Base-by-base conservation (phyloP, 164 flowering plant genomes). In the Macadamia tetraphylla region DNA sequence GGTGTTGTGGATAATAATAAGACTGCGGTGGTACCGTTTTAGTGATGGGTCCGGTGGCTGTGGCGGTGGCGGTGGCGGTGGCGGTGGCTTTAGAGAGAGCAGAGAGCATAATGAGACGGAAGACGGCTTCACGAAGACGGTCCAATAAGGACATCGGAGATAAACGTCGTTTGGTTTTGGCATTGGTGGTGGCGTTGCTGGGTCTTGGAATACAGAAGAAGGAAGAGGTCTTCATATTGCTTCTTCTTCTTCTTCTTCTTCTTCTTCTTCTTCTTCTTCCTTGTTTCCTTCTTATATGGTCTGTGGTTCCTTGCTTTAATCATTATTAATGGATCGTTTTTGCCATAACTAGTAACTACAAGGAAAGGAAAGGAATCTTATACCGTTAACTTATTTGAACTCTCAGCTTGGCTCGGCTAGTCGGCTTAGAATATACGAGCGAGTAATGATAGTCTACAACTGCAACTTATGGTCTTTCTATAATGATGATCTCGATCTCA, bases 101-200 rank as follows among this genome's bases (percentile, higher is more conserved):
- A 6, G 85, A 77, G 8, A 81, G 9, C 86, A 87, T 84, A 66
- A 87, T 87, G 63, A 87, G 64, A 5, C 91, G 87, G 23, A 85
- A 81, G 14, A 87, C 85, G 0, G 89, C 85, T 46, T 77, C 86
- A 0, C 89, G 85, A 64, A 85, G 70, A 6, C 92, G 86, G 30
- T 87, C 89, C 29, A 87, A 76, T 44, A 87, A 70, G 6, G 88
- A 79, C 65, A 78, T 79, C 0, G 87, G 81, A 1, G 89, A 70
- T 1, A 69, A n/a, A 53, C 74, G 64, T 4, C 74, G 64, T 4
- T 49, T 49, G 77, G 11, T 73, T 58, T 32, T 71, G 73, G 62
- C 43, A 48, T 51, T 56, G 62, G 56, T 29, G 29, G 14, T 61
- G 29, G 14, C 57, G 73, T 11, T 17, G 55, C 43, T 70, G 29